These are phyloP conservation scores for Prosopis cineraria DNA, from an alignment of 306 rosid genomes.

Conservation along the genomic window DNA sequence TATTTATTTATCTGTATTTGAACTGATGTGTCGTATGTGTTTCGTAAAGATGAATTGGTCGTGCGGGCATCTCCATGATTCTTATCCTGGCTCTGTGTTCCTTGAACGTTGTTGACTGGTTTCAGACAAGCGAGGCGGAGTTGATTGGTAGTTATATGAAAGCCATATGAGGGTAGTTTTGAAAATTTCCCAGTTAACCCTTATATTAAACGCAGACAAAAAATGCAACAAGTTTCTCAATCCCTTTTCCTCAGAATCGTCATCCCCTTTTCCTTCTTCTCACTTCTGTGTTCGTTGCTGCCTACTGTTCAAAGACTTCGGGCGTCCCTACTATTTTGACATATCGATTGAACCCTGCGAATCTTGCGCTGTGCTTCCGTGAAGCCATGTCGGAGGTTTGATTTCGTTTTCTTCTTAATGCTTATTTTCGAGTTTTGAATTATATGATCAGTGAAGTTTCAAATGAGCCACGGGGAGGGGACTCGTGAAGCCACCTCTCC, in stretches of 20 bases:
- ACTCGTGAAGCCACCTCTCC: conserved; percentile 39
- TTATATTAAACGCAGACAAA: neutral
- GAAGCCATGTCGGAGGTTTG: conserved; percentile 37
- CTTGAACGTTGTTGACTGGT: neutral
- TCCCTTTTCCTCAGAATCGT: neutral
- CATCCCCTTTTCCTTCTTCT: neutral
- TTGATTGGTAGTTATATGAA: conserved; percentile 29
- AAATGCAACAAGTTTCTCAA: neutral
- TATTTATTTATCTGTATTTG: no score
- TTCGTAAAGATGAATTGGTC: neutral
- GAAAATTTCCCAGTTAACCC: neutral
- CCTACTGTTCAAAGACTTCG: neutral
- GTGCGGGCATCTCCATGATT: neutral
- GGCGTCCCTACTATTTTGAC: neutral
- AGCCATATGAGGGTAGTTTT: conserved; percentile 16
- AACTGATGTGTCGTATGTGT: neutral
- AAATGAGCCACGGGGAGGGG: conserved; percentile 56
- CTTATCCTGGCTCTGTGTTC: neutral
- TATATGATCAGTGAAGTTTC: conserved; percentile 28
- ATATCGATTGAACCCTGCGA: neutral
- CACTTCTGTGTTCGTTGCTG: neutral
- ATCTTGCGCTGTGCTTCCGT: neutral
- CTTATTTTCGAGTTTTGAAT: neutral
- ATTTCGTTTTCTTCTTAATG: neutral
- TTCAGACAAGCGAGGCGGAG: neutral